phyloP scores from a whole-genome alignment of 257 asterid genomes.

The Haberlea rhodopensis region DNA sequence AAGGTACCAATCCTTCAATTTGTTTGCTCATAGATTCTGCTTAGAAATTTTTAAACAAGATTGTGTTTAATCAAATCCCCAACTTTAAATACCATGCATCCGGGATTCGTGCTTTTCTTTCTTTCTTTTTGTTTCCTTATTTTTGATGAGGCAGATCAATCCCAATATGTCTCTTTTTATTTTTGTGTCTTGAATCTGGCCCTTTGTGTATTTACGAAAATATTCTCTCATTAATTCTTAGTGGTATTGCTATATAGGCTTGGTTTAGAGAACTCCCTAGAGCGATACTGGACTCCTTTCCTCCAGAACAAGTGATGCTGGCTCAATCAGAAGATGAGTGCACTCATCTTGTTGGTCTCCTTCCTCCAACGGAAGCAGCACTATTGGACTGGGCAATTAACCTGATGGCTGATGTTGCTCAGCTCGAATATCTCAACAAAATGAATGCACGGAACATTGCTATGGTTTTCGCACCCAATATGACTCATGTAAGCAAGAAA shows the following conservation, averaged over 20 bases:
- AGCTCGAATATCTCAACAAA: slow-evolving; percentile 66
- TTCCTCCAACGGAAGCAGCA: slow-evolving; percentile 75
- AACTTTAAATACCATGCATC: not conserved
- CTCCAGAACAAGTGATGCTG: slow-evolving; percentile 74
- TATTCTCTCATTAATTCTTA: not conserved
- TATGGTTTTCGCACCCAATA: slow-evolving; percentile 91
- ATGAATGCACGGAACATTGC: slow-evolving; percentile 88
- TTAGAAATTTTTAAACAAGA: too few species aligned
- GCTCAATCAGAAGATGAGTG: slow-evolving; percentile 78
- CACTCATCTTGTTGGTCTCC: slow-evolving; percentile 55
- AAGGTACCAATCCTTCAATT: slow-evolving; percentile 44
- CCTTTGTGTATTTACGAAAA: not conserved
- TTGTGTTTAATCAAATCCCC: not conserved
- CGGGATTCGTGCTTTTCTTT: not conserved
- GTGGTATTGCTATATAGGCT: slow-evolving; percentile 34
- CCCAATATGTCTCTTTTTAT: not conserved
- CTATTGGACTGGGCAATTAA: slow-evolving; percentile 85
- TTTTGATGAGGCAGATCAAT: too few species aligned
- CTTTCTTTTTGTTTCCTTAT: too few species aligned
- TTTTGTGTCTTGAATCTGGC: not conserved
- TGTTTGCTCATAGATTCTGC: not conserved
- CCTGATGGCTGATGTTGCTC: slow-evolving; percentile 94
- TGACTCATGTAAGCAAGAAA: slow-evolving; percentile 66
- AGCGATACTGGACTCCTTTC: slow-evolving; percentile 71
- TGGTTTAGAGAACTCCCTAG: slow-evolving; percentile 92